These are phyloP conservation scores for Sporothrix mexicana DNA, from an alignment of 2,329 filamentous ascomycete species.

Conservation along the genomic window DNA sequence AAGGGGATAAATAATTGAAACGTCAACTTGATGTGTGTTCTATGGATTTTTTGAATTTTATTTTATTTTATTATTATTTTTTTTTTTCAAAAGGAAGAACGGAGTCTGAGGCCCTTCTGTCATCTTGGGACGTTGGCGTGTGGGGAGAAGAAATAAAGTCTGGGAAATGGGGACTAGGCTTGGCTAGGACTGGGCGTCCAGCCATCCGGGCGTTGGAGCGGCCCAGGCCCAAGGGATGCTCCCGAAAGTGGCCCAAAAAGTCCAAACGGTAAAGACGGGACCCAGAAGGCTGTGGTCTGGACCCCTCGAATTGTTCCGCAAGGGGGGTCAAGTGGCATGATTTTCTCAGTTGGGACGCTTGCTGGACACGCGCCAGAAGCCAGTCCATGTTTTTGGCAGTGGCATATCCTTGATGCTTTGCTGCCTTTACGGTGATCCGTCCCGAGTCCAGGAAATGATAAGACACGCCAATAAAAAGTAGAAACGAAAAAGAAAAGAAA, in stretches of 20 bases:
- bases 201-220: not conserved
- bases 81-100: not conserved
- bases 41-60: not conserved
- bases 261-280: constrained; percentile 1
- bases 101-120: too few species aligned
- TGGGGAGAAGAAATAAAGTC: not conserved
- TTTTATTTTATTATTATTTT: too few species aligned
- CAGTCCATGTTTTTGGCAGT: not conserved
- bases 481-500: too few species aligned
- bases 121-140: not conserved
- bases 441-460: too few species aligned
- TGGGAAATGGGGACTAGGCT: not conserved
- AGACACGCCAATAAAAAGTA: too few species aligned
- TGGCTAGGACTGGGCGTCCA: constrained; percentile 7
- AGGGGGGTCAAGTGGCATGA: constrained; percentile 18
- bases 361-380: not conserved
- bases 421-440: not conserved
- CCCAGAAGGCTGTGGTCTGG: constrained; percentile 21
- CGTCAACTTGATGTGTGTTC: not conserved
- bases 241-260: not conserved
- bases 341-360: not conserved
- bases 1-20: not conserved
- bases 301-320: constrained; percentile 17
- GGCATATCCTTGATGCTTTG: too few species aligned
- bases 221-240: constrained; percentile 10